A percentile compares a stretch with the other conserved stretches of the same genome.
Conservation (phyloP, 208 protist species). For the Trypanosoma avium region DNA sequence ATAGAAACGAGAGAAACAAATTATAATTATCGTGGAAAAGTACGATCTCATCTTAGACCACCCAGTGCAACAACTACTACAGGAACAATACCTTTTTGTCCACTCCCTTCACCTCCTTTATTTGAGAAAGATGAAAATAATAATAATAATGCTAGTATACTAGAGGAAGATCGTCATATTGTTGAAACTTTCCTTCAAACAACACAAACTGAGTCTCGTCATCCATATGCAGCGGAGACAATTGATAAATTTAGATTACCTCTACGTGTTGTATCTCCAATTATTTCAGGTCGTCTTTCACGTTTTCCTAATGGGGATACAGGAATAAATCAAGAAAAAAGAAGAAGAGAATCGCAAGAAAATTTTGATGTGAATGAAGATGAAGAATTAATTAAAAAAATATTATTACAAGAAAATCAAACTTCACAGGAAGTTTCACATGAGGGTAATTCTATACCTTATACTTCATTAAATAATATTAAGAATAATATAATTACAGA, state of each 20-base stretch:
- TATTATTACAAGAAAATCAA: background rate
- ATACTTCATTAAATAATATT: background rate
- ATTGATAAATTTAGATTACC: too few relatives aligned
- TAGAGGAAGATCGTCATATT: background rate
- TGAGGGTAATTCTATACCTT: too few relatives aligned
- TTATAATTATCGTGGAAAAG: background rate
- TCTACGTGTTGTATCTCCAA: too few relatives aligned
- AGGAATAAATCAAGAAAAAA: too few relatives aligned
- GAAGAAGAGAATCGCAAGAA: background rate
- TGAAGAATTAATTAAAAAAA: conserved; percentile 7
- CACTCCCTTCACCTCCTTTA: background rate
- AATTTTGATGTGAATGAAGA: conserved; percentile 18
- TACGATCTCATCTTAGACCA: background rate
- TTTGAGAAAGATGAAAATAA: background rate
- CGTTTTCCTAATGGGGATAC: too few relatives aligned
- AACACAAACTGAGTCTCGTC: background rate
- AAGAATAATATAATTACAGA: background rate
- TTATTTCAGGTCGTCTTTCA: too few relatives aligned
- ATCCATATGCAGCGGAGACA: conserved; percentile 9
- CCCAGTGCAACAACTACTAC: background rate
- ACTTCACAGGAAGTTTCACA: too few relatives aligned
- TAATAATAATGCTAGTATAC: too few relatives aligned
- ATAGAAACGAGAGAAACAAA: background rate
- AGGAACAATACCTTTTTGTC: background rate
- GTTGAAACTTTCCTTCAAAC: background rate